Evolutionary conservation across 352 stramenopile genomes (phyloP).

Genomic region (Phytophthora meadii): DNA sequence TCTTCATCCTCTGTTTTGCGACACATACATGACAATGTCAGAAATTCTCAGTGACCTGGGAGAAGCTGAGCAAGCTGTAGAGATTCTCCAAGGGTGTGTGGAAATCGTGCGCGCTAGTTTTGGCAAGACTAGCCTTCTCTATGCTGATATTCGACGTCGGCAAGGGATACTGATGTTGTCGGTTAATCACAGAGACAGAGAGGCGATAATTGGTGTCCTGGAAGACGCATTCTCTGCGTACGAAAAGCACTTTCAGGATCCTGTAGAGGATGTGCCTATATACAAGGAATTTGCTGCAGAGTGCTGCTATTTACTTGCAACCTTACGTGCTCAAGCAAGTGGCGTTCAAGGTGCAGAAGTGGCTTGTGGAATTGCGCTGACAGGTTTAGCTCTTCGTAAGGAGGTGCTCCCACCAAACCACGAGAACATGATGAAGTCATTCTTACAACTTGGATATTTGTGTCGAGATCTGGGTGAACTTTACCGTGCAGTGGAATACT

Average conservation of each 20-base stretch:
- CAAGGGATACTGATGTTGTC: conserved; percentile 50
- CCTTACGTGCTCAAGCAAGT: conserved; percentile 22
- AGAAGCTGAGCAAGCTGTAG: conserved; percentile 36
- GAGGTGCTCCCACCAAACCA: conserved; percentile 36
- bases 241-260: conserved; percentile 47
- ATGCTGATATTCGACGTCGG: conserved; percentile 51
- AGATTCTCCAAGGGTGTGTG: conserved; percentile 34
- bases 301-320: conserved; percentile 54
- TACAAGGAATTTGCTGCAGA: conserved; percentile 39
- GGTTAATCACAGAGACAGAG: conserved; percentile 11
- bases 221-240: conserved; percentile 68
- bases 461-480: conserved; percentile 50
- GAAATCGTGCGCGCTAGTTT: conserved; percentile 49
- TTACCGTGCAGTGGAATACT: conserved; percentile 67
- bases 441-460: conserved; percentile 54
- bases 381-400: conserved; percentile 44
- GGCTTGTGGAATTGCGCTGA: conserved; percentile 53
- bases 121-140: conserved; percentile 54
- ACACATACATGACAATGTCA: conserved; percentile 57
- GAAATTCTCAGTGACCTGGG: conserved; percentile 40
- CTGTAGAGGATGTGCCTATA: conserved; percentile 19
- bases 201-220: conserved; percentile 52
- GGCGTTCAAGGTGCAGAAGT: conserved; percentile 33
- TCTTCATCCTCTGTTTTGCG: conserved; percentile 45
- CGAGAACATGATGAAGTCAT: conserved; percentile 46